A percentile compares a stretch with the other conserved stretches of the same genome.
These are phyloP conservation scores for Suillus decipiens DNA, from an alignment of 768 basidiomycete genomes.

Conservation along the genomic window DNA sequence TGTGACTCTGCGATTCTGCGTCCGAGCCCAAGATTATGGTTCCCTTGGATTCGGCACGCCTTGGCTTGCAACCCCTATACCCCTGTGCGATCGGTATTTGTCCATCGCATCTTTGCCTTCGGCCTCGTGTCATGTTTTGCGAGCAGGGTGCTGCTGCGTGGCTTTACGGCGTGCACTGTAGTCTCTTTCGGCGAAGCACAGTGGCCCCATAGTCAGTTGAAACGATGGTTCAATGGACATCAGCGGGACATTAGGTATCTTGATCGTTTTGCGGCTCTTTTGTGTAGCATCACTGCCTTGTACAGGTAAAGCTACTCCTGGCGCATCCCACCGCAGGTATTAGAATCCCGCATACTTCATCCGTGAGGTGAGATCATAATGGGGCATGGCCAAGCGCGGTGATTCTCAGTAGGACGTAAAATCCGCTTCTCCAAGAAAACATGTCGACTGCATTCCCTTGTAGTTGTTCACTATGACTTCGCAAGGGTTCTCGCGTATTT, in stretches of 20 bases:
- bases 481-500: background rate
- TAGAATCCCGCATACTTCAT: background rate
- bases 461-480: background rate
- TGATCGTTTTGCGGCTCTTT: too few relatives aligned
- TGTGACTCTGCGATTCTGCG: background rate
- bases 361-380: background rate
- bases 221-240: background rate
- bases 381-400: background rate
- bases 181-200: background rate
- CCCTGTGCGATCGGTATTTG: background rate
- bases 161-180: background rate
- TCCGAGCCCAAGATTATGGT: background rate
- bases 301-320: background rate
- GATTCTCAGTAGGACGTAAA: background rate
- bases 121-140: background rate
- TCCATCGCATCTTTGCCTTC: background rate
- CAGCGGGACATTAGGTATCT: background rate
- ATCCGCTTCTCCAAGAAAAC: background rate
- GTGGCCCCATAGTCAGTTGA: background rate
- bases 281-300: background rate
- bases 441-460: background rate
- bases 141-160: background rate
- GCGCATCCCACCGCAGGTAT: background rate
- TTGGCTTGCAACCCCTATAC: constrained; percentile 1
- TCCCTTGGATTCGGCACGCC: background rate